Base-by-base conservation (phyloP, 2,329 filamentous ascomycete genomes). In the Hymenoscyphus repandus region DNA sequence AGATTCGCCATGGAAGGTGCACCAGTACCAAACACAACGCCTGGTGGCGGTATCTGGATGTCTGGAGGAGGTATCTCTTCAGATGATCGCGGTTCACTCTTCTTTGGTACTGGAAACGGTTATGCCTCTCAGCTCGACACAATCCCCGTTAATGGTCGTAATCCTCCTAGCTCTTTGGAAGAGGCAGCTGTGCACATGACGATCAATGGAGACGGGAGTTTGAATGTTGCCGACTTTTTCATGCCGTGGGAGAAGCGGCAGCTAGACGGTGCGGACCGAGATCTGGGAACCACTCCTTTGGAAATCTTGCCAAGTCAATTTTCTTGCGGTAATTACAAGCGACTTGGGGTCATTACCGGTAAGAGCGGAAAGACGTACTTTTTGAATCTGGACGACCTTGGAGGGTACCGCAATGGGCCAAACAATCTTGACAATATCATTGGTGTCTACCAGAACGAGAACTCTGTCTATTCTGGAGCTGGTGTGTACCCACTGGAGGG, bases 331-430 rank as follows among this genome's bases (percentile, higher is more conserved):
- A 69, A 69, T 47, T 63, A 70, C 27, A 64, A 62, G n/a, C 69
- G 71, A n/a, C 74, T 77, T 17, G 73, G 74, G 20, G 69, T 74
- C n/a, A 64, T 75, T 6, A 74, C 73, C 1, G 73, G 73, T 4
- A 77, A 77, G 60, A 71, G 66, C 39, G 72, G 72, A n/a, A 76
- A 76, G 60, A 74, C 72, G 0, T 77, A 77, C 56, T 74, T 68
- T 58, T 58, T 76, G 11, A 72, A 77, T 56, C 57, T 75, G 22
- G 73, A 76, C 53, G 69, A 76, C 49, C 64, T 77, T 13, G 74
- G 74, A 15, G 74, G 74, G 18, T 77, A 77, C 52, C 69, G 73
- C 47, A 74, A 71, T 54, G 72, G 73, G 3, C 47, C 67, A 1
- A 68, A 71, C 47, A 66, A 66, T 41, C 64, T 70, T 20, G 74